Base-by-base conservation (phyloP, 1,139 yeast genomes). In the Blastobotrys elegans region DNA sequence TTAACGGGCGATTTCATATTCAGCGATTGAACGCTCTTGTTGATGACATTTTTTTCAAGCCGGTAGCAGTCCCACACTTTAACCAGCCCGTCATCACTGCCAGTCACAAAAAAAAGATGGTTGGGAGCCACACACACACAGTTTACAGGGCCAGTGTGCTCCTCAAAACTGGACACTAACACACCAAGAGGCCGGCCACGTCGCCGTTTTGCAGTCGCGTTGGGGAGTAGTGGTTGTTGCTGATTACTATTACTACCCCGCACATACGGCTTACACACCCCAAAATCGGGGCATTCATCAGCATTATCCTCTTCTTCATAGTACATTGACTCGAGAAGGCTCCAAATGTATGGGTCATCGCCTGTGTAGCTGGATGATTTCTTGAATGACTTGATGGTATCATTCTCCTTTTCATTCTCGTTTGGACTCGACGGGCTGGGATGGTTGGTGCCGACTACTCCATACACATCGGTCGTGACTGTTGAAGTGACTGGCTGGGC, bases 51-150 rank as follows among this genome's bases (percentile, higher is more conserved):
- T 52, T 76, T 77, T 49, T 82, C 89, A 39, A 90, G 67, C 50
- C 81, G 77, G 13, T 69, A 62, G 1, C 82, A 67, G 58, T 88
- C 95, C 97, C 97, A 92, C 0, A 92, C 66, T 53, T 79, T 82
- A 40, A 92, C 59, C 2, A 68, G 58, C 0, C 97, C 97, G 43
- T 76, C 74, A 40, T 80, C 83, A 3, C 94, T 85, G 2, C 90
- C 96, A 0, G 94, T 82, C 2, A 88, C 70, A 55, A 92, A 82
- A 56, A 78, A 84, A 35, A 77, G 77, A 18, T 79, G 75, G 38
- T 83, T 80, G 0, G 88, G 84, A 10, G 70, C 59, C 0, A 77
- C 76, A 2, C 74, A 76, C 8, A 89, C 65, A 39, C 82, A 69
- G 22, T 74, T 80, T 11, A 89, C 69, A 1, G 77, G 63, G 7